Percentiles rank a stretch among this genome's conserved stretches.
Conservation (phyloP, 495 filamentous ascomycete genomes). For the Immersiella caudata region DNA sequence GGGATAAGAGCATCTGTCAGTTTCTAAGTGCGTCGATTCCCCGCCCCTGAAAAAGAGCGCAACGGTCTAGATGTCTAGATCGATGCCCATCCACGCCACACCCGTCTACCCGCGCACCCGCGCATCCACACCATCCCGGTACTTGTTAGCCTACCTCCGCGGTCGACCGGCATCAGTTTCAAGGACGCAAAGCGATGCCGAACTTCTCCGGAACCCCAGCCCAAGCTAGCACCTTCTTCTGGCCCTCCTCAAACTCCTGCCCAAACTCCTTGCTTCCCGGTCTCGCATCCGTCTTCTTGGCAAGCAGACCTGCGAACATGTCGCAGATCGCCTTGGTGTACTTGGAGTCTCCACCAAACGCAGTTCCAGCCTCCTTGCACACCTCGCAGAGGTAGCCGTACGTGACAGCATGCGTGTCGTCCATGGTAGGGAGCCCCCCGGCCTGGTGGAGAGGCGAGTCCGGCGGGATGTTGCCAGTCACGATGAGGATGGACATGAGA, state of each 20-base stretch:
- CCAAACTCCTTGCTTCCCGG: slow-evolving; percentile 25
- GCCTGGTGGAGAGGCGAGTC: slow-evolving; percentile 13
- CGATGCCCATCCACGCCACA: too few species aligned
- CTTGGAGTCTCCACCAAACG: slow-evolving; percentile 24
- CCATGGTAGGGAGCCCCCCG: slow-evolving; percentile 12
- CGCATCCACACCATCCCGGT: too few species aligned
- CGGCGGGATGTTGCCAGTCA: not conserved
- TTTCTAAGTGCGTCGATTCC: too few species aligned
- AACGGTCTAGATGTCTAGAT: too few species aligned
- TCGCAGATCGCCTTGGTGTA: slow-evolving; percentile 22
- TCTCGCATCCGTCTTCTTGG: not conserved
- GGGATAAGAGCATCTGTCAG: too few species aligned
- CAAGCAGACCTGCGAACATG: slow-evolving; percentile 12
- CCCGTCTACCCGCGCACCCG: too few species aligned
- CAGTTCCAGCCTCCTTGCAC: slow-evolving; percentile 14
- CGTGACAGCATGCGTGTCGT: slow-evolving; percentile 23
- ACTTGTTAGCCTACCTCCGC: too few species aligned
- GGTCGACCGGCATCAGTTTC: too few species aligned
- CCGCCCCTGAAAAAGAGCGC: too few species aligned
- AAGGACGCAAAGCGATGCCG: not conserved
- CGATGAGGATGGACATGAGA: slow-evolving; percentile 18
- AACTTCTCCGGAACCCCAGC: slow-evolving; percentile 19
- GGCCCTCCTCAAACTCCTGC: slow-evolving; percentile 23
- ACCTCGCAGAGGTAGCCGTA: slow-evolving; percentile 27
- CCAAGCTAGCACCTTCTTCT: slow-evolving; percentile 28